Evolutionary conservation across 352 stramenopile genomes (phyloP).

Genomic region (Pythium myriotylum): DNA sequence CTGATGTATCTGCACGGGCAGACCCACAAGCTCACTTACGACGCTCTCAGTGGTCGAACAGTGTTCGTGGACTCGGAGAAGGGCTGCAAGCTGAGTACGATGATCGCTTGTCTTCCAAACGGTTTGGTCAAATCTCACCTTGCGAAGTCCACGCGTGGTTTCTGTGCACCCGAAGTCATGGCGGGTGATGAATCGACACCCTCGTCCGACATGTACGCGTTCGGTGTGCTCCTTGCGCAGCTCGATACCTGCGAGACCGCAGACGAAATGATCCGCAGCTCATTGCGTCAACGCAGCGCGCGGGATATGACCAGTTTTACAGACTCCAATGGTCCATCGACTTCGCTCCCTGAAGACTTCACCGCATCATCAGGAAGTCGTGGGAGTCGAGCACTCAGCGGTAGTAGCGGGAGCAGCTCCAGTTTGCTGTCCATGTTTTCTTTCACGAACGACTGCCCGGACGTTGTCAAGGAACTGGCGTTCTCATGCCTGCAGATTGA

Average conservation of each 20-base stretch:
- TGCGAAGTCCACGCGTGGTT: conserved; percentile 21
- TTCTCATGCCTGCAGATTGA: conserved; percentile 70
- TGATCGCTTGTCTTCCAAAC: conserved; percentile 63
- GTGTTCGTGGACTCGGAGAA: conserved; percentile 76
- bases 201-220: conserved; percentile 42
- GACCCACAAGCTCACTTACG: conserved; percentile 65
- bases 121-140: conserved; percentile 30
- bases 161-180: conserved; percentile 32
- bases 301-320: conserved; percentile 31
- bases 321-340: conserved; percentile 28
- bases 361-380: conserved; percentile 8
- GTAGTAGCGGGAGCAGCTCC: conserved; percentile 31
- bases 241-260: conserved; percentile 42
- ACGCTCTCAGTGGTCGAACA: conserved; percentile 63
- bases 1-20: conserved; percentile 83
- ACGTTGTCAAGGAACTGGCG: conserved; percentile 57
- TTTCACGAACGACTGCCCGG: conserved; percentile 71
- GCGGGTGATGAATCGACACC: conserved; percentile 16
- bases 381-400: conserved; percentile 11
- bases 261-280: conserved; percentile 67
- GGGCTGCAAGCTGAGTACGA: conserved; percentile 79
- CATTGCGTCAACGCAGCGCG: conserved; percentile 51
- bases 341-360: conserved; percentile 25
- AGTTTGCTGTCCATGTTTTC: conserved; percentile 63
- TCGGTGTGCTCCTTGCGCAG: conserved; percentile 34